Conservation (phyloP, 345 rosid genomes). For the Noccaea bulbosa region DNA sequence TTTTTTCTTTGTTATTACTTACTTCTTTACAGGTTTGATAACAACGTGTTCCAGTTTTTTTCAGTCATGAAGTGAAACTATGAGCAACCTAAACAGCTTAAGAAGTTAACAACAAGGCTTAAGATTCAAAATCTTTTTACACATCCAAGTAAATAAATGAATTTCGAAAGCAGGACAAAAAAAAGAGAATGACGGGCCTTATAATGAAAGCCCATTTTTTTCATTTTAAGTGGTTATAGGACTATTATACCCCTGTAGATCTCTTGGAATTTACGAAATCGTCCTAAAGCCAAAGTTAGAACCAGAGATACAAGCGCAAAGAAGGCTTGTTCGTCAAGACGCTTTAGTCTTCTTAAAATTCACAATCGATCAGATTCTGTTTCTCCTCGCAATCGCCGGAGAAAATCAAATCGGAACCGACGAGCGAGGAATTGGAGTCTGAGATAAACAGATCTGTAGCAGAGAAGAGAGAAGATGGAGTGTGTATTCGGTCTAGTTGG, state of each 20-base stretch:
- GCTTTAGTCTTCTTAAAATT: conserved; percentile 6
- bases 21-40: too few relatives aligned
- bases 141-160: too few relatives aligned
- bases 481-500: conserved; percentile 95
- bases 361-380: neutral
- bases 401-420: conserved; percentile 10
- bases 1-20: too few relatives aligned
- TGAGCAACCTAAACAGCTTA: too few relatives aligned
- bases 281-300: neutral
- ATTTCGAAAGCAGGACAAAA: neutral
- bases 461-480: conserved; percentile 58
- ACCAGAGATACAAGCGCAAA: neutral
- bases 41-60: too few relatives aligned
- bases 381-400: conserved; percentile 21
- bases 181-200: neutral
- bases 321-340: conserved; percentile 39
- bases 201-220: neutral
- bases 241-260: neutral
- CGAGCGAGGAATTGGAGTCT: neutral
- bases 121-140: too few relatives aligned
- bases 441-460: conserved; percentile 32
- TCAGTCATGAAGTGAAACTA: too few relatives aligned
- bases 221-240: neutral
- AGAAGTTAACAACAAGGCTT: too few relatives aligned
- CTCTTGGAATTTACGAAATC: neutral